Evolutionary conservation across 2,329 filamentous ascomycete species (phyloP).

Genomic region (Pyricularia grisea): DNA sequence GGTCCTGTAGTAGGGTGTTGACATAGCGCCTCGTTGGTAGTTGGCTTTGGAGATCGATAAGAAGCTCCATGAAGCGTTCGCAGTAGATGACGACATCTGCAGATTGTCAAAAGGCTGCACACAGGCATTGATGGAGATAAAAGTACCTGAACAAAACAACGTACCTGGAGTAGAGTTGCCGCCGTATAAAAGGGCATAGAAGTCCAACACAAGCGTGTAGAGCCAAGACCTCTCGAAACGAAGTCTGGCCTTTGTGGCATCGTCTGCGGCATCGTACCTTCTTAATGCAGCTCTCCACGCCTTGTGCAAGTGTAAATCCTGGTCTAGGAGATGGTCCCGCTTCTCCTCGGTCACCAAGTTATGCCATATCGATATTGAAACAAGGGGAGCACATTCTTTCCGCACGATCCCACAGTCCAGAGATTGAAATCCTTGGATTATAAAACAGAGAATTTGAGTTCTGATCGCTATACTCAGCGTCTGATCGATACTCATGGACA

Average conservation of each 20-base stretch:
- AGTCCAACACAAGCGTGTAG: constrained; percentile 76
- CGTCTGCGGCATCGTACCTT: constrained; percentile 79
- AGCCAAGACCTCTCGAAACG: constrained; percentile 93
- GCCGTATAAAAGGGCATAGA: constrained; percentile 63
- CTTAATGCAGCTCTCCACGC: constrained; percentile 84
- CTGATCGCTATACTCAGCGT: constrained; percentile 58
- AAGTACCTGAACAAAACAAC: too few relatives aligned
- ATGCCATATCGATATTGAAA: constrained; percentile 94
- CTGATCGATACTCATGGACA: constrained; percentile 74
- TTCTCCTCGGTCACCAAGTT: constrained; percentile 72
- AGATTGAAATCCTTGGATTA: constrained; percentile 89
- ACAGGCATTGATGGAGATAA: background rate
- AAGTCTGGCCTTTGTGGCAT: constrained; percentile 65
- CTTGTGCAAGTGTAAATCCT: constrained; percentile 68
- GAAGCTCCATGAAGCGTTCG: constrained; percentile 85
- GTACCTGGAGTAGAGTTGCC: constrained; percentile 14
- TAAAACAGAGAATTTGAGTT: constrained; percentile 77
- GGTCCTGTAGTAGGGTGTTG: constrained; percentile 76
- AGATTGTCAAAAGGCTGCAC: constrained; percentile 8
- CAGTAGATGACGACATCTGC: constrained; percentile 69
- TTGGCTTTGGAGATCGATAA: constrained; percentile 87
- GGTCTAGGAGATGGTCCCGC: constrained; percentile 64
- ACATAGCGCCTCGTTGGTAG: constrained; percentile 89
- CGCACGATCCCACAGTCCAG: constrained; percentile 81
- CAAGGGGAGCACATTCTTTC: constrained; percentile 91